phyloP scores from a whole-genome alignment of 106 monocot genomes.

The Acanthochlamys bracteata region DNA sequence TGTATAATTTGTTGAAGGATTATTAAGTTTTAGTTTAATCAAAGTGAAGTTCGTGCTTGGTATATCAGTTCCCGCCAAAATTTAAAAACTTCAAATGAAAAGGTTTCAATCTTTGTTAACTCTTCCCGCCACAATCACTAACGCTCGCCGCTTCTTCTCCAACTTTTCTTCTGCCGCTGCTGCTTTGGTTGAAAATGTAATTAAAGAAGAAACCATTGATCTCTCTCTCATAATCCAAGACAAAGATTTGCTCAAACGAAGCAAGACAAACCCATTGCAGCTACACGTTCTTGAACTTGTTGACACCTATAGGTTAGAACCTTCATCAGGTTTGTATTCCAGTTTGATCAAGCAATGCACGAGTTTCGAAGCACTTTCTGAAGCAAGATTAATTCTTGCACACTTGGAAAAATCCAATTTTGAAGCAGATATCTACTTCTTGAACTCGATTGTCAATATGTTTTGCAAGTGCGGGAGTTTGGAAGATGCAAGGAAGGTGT shows the following conservation, averaged over 20 bases:
- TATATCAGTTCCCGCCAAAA: too few species aligned
- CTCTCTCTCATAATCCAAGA: slow-evolving; percentile 2
- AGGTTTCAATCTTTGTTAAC: too few species aligned
- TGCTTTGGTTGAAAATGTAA: not conserved
- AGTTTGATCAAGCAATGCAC: slow-evolving; percentile 16
- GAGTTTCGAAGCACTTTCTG: slow-evolving; percentile 7
- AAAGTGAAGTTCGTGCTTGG: too few species aligned
- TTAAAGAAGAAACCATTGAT: not conserved
- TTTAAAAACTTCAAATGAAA: too few species aligned
- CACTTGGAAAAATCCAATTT: slow-evolving; percentile 13
- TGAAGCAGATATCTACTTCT: slow-evolving; percentile 8
- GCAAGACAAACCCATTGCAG: not conserved
- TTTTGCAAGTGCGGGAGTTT: slow-evolving; percentile 26
- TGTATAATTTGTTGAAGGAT: too few species aligned
- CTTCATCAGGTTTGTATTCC: slow-evolving; percentile 6
- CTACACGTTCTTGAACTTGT: slow-evolving; percentile 18
- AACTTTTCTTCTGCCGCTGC: not conserved
- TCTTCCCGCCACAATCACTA: not conserved
- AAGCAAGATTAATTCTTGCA: slow-evolving; percentile 3
- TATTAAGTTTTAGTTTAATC: too few species aligned
- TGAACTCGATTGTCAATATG: slow-evolving; percentile 17
- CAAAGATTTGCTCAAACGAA: slow-evolving; percentile 9
- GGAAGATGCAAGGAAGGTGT: slow-evolving; percentile 17
- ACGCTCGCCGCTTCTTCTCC: not conserved
- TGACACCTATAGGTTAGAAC: slow-evolving; percentile 14